Percentiles rank a stretch among this genome's conserved stretches.
phyloP scores from a whole-genome alignment of 805 yeast species.

The Saturnispora halmiae region DNA sequence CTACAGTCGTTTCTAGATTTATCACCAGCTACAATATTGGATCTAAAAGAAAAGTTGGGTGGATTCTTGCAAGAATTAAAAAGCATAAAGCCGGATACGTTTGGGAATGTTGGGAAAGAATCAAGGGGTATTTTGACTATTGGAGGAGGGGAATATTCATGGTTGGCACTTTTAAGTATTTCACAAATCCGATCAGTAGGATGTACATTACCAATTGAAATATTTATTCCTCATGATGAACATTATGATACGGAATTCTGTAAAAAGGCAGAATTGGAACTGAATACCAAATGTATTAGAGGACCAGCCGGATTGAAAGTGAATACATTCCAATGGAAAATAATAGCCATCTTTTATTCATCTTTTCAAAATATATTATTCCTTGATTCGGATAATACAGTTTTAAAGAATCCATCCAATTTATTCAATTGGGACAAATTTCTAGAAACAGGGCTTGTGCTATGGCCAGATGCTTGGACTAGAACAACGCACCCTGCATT shows the following conservation, averaged over 20 bases:
- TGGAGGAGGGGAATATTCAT: conserved; percentile 44
- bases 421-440: conserved; percentile 39
- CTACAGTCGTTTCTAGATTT: conserved; percentile 1
- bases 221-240: conserved; percentile 35
- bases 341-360: conserved; percentile 40
- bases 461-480: conserved; percentile 70
- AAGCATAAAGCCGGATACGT: conserved; percentile 30
- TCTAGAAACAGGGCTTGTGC: conserved; percentile 35
- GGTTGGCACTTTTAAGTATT: conserved; percentile 43
- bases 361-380: conserved; percentile 38
- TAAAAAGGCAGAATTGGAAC: conserved; percentile 31
- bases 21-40: conserved; percentile 6
- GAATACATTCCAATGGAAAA: conserved; percentile 43
- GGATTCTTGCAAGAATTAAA: conserved; percentile 15
- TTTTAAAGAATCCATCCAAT: conserved; percentile 34
- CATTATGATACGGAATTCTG: conserved; percentile 43
- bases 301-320: conserved; percentile 28
- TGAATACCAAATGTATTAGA: conserved; percentile 39
- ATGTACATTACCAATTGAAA: conserved; percentile 41
- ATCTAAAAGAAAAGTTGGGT: conserved; percentile 29
- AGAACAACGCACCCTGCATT: conserved; percentile 55
- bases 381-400: conserved; percentile 45
- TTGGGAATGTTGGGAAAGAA: conserved; percentile 17
- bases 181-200: conserved; percentile 38
- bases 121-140: conserved; percentile 37